phyloP scores from a whole-genome alignment of 495 filamentous ascomycete genomes.

The Xylaria curta region DNA sequence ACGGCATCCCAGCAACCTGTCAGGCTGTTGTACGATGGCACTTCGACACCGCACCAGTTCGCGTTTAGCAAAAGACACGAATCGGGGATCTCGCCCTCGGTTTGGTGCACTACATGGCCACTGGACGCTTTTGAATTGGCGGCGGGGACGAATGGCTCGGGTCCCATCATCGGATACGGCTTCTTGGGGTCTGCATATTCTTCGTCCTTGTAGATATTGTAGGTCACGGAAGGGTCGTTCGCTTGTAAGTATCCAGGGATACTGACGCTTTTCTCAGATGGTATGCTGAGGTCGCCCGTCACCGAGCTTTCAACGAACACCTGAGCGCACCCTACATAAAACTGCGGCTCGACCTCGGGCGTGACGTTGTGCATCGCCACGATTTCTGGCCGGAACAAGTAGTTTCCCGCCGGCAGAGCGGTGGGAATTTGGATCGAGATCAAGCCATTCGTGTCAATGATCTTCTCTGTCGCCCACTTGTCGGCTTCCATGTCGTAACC shows the following conservation, averaged over 20 bases:
- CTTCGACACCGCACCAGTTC: constrained; percentile 65
- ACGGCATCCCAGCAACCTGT: constrained; percentile 55
- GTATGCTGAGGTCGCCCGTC: constrained; percentile 25
- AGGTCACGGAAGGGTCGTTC: constrained; percentile 54
- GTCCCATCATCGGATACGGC: constrained; percentile 60
- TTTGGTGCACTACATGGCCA: constrained; percentile 34
- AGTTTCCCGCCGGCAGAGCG: constrained; percentile 61
- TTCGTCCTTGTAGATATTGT: constrained; percentile 55
- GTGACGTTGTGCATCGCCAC: constrained; percentile 62
- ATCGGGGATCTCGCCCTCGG: constrained; percentile 44
- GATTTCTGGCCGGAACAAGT: constrained; percentile 64
- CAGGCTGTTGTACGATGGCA: constrained; percentile 51
- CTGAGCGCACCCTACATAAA: constrained; percentile 67
- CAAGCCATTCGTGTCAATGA: constrained; percentile 60
- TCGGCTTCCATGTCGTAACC: constrained; percentile 54
- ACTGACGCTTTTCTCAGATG: constrained; percentile 51
- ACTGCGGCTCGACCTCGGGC: constrained; percentile 58
- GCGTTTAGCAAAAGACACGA: constrained; percentile 58
- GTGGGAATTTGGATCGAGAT: constrained; percentile 58
- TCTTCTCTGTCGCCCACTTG: constrained; percentile 64
- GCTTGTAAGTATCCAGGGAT: constrained; percentile 62
- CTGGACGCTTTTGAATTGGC: constrained; percentile 26
- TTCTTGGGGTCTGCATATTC: constrained; percentile 35
- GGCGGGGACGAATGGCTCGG: constrained; percentile 45
- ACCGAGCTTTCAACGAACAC: constrained; percentile 58